Evolutionary conservation across 352 stramenopile species (phyloP).

Genomic region (Pythium myriotylum): DNA sequence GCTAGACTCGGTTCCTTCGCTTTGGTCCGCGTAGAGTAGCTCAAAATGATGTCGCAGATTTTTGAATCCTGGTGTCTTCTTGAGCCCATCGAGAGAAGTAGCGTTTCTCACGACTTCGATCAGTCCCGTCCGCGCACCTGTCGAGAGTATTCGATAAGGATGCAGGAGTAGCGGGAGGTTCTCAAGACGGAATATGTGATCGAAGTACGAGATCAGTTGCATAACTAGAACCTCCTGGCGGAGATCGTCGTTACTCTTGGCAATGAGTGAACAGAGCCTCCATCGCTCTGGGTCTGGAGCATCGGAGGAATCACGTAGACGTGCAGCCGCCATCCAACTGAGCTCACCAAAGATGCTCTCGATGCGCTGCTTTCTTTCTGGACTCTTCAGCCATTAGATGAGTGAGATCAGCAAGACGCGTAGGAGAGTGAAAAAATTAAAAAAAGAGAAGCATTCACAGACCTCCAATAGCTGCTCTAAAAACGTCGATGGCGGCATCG

Average conservation of each 20-base stretch:
- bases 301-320: conserved; percentile 30
- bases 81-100: conserved; percentile 96
- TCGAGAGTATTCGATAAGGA: conserved; percentile 96
- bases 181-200: conserved; percentile 93
- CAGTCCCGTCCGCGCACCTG: conserved; percentile 92
- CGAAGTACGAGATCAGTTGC: conserved; percentile 96
- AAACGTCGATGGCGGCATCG: too few relatives aligned
- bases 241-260: conserved; percentile 98
- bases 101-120: conserved; percentile 96
- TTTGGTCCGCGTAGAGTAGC: conserved; percentile 83
- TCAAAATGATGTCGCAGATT: conserved; percentile 94
- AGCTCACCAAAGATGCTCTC: conserved; percentile 78
- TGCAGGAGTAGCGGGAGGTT: conserved; percentile 91
- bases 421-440: too few relatives aligned
- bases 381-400: conserved; percentile 22
- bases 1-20: conserved; percentile 15
- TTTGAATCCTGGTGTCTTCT: conserved; percentile 88
- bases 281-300: conserved; percentile 29
- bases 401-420: not conserved
- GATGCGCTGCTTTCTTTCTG: conserved; percentile 47
- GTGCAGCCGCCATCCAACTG: conserved; percentile 45
- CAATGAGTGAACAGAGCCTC: conserved; percentile 87
- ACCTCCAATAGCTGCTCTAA: too few relatives aligned
- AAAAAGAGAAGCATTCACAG: too few relatives aligned
- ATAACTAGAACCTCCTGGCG: conserved; percentile 98